phyloP scores from a whole-genome alignment of 257 asterid species.

The Ballota nigra region DNA sequence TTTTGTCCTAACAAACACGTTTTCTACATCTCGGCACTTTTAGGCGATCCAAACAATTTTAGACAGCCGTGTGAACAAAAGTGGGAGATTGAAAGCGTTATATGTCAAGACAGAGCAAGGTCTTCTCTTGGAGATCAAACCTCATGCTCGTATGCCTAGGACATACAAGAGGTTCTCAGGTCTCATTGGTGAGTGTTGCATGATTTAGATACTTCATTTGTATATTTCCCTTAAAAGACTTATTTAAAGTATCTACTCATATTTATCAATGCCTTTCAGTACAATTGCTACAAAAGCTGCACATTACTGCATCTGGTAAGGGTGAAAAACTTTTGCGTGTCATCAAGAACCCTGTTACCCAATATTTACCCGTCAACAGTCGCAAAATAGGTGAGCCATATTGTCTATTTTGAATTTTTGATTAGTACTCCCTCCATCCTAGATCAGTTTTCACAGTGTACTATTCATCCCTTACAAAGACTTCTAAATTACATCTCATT shows the following conservation, averaged over 20 bases:
- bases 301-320: slow-evolving; percentile 62
- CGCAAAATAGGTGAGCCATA: slow-evolving; percentile 64
- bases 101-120: slow-evolving; percentile 84
- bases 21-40: slow-evolving; percentile 3
- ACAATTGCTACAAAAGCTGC: slow-evolving; percentile 74
- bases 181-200: slow-evolving; percentile 69
- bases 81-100: slow-evolving; percentile 74
- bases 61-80: slow-evolving; percentile 83
- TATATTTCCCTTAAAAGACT: neutral
- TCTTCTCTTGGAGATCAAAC: slow-evolving; percentile 74
- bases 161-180: slow-evolving; percentile 84
- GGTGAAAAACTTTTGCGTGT: slow-evolving; percentile 77
- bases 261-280: slow-evolving; percentile 43
- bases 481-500: too few species aligned
- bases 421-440: too few species aligned
- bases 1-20: slow-evolving; percentile 11
- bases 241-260: neutral
- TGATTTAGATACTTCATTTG: neutral
- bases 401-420: neutral
- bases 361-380: slow-evolving; percentile 70
- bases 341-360: slow-evolving; percentile 76
- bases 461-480: too few species aligned
- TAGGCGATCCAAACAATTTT: slow-evolving; percentile 81
- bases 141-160: slow-evolving; percentile 91
- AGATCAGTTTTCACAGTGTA: too few species aligned